Evolutionary conservation across 139 green algal genomes (phyloP), one percentile per base, ranked within the genome.

Genomic region (Chlamydomonas sp.): DNA sequence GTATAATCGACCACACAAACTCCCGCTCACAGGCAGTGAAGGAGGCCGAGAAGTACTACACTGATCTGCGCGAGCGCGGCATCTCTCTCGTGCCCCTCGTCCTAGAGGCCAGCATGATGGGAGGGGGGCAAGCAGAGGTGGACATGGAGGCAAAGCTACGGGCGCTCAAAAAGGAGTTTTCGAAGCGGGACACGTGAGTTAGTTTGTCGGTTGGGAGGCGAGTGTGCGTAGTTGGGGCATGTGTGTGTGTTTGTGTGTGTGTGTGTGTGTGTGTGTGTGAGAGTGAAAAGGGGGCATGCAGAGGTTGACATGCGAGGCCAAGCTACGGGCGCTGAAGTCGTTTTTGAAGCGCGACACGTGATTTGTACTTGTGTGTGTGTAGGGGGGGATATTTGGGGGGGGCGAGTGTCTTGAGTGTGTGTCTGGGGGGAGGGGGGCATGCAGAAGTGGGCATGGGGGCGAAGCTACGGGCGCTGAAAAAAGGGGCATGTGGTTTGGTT

Each of bases 21-120:
- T n/a, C n/a, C n/a, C n/a, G n/a, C n/a, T n/a, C n/a, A n/a, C n/a
- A 39, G 22, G 10, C 16, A 5, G 5, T 66, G 59, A 66, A 2
- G 29, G 29, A 38, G 29, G 59, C 59, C 5, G 84, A 90, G 72
- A 69, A 54, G 0, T 83, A 79, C 60, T 70, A 73, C 26, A 31
- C 63, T 3, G 67, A 78, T 29, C 83, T 97, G 58, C 69, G 85
- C n/a, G 71, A 87, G 54, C 71, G 92, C 0, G 92, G 90, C 5
- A 78, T 97, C 22, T 86, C 78, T 85, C 79, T 88, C 3, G 67
- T 88, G 1, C 79, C 79, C 5, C 71, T 87, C 22, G 73, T 81
- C 48, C 61, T 81, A 37, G 60, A 64, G 34, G 70, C 35, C n/a
- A 10, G 22, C 33, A 54, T 35, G 37, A 33, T 35, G 67, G 50